Evolutionary conservation across 164 flowering plant genomes (phyloP), one percentile per base, ranked within the genome.

Genomic region (Akebia trifoliata): DNA sequence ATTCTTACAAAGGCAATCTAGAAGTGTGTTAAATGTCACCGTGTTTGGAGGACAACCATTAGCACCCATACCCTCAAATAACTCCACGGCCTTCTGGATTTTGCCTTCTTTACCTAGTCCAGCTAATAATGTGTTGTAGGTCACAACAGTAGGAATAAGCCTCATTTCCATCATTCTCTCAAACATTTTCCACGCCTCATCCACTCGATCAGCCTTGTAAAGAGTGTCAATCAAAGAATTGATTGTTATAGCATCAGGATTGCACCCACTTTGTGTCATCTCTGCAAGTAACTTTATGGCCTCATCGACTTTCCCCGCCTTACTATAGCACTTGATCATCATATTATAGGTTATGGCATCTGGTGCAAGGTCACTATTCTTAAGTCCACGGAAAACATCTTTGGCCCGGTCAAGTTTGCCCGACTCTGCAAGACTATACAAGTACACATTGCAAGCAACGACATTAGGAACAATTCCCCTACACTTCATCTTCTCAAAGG

Each of bases 271-370:
- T 45, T 65, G 70, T 43, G 53, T 59, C 98, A 93, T 93, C 66
- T 82, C 80, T 29, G 60, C 59, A 12, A 90, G 72, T 42, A 93
- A 75, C 55, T 75, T 64, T 17, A 87, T 61, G 35, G 94, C 94
- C 68, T 81, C 87, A 67, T 93, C 98, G 28, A 86, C 72, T 64
- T 74, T 72, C 54, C 94, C 92, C 1, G 72, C 79, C 54, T 83
- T 82, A 53, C 80, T 77, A 50, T 82, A 85, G 69, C 95, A 93
- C 65, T 81, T 89, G 79, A 93, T 87, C 98, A 93, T 90, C 85
- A 84, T 84, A 72, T 79, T 85, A 68, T 89, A 93, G 34, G 97
- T 89, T 56, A 93, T 87, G 28, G 90, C 74, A 81, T 93, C 94
- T 28, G 97, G 94, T 35, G 72, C 63, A 60, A 82, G 76, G 31